A percentile compares a stretch with the other conserved stretches of the same genome.
phyloP scores from a whole-genome alignment of 1,139 yeast species.

The Taphrina wiesneri region DNA sequence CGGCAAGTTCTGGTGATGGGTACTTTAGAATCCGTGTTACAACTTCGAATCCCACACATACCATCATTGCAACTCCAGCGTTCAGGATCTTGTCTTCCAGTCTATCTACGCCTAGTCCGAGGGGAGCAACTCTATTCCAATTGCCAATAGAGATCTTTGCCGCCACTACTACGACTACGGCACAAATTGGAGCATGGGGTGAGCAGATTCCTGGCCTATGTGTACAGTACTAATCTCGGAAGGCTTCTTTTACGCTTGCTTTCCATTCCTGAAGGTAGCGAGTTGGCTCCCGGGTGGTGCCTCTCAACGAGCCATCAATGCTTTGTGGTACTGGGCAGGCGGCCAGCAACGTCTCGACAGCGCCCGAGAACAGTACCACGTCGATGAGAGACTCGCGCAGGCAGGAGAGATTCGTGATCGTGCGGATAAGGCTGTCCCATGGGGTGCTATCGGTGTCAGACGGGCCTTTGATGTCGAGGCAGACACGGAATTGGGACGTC shows the following conservation, averaged over 20 bases:
- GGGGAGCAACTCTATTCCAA: slow-evolving; percentile 28
- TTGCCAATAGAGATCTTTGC: slow-evolving; percentile 25
- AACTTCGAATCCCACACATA: background rate
- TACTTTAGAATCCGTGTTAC: slow-evolving; percentile 28
- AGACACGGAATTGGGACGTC: slow-evolving; percentile 17
- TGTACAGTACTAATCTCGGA: background rate
- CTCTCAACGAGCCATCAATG: slow-evolving; percentile 15
- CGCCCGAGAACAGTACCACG: slow-evolving; percentile 12
- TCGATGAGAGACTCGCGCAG: slow-evolving; percentile 24
- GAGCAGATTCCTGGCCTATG: background rate
- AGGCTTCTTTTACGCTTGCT: slow-evolving; percentile 30
- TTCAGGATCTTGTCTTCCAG: slow-evolving; percentile 23
- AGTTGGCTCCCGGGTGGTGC: slow-evolving; percentile 28
- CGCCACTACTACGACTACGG: slow-evolving; percentile 14
- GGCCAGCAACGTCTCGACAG: slow-evolving; percentile 19
- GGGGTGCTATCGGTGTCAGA: slow-evolving; percentile 33
- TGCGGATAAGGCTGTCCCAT: slow-evolving; percentile 22
- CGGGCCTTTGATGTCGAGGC: slow-evolving; percentile 30
- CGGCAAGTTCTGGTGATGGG: slow-evolving; percentile 24
- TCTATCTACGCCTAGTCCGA: slow-evolving; percentile 24
- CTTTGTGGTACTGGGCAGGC: slow-evolving; percentile 30
- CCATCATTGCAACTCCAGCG: slow-evolving; percentile 20
- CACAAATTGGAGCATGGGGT: slow-evolving; percentile 31
- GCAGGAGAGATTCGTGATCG: slow-evolving; percentile 27
- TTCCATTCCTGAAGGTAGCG: slow-evolving; percentile 30